Evolutionary conservation across 1,139 yeast species (phyloP).

Genomic region (Taphrina flavorubra): DNA sequence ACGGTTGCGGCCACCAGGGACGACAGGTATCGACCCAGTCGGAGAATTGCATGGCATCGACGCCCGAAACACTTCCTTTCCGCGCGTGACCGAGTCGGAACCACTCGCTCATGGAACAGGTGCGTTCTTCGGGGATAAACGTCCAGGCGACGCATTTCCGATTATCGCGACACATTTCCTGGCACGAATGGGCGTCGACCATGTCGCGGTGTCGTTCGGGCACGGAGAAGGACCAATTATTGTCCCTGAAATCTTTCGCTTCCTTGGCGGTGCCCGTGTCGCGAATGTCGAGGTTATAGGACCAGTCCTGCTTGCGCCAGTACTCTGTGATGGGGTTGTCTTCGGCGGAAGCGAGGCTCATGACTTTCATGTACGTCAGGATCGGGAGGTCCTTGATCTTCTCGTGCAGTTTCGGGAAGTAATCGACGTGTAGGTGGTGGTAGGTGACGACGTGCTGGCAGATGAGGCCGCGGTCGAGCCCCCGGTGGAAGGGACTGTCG

Average conservation of each 20-base stretch:
- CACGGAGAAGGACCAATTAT: constrained; percentile 13
- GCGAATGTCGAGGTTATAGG: constrained; percentile 25
- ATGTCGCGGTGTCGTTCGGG: constrained; percentile 11
- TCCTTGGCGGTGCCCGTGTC: constrained; percentile 18
- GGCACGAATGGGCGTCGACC: constrained; percentile 16
- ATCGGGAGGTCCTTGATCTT: constrained; percentile 25
- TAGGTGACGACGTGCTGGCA: constrained; percentile 50
- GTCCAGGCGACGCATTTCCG: constrained; percentile 31
- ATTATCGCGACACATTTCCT: constrained; percentile 28
- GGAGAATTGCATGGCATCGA: constrained; percentile 20
- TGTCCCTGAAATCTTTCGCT: constrained; percentile 9
- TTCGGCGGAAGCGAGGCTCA: neutral
- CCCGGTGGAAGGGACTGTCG: constrained; percentile 11
- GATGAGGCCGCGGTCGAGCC: constrained; percentile 47
- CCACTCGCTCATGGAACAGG: constrained; percentile 30
- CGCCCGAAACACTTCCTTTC: constrained; percentile 21
- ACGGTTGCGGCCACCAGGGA: constrained; percentile 8
- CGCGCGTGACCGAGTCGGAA: constrained; percentile 29
- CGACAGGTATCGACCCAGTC: constrained; percentile 10
- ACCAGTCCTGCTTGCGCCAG: constrained; percentile 25
- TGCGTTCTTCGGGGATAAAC: constrained; percentile 12
- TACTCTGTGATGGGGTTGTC: constrained; percentile 13
- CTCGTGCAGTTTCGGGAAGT: constrained; percentile 42
- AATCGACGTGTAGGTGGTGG: constrained; percentile 44
- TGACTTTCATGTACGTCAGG: constrained; percentile 18